A percentile compares a stretch with the other conserved stretches of the same genome.
These are phyloP conservation scores for Avicennia marina DNA, from an alignment of 257 asterid genomes.

Conservation along the genomic window DNA sequence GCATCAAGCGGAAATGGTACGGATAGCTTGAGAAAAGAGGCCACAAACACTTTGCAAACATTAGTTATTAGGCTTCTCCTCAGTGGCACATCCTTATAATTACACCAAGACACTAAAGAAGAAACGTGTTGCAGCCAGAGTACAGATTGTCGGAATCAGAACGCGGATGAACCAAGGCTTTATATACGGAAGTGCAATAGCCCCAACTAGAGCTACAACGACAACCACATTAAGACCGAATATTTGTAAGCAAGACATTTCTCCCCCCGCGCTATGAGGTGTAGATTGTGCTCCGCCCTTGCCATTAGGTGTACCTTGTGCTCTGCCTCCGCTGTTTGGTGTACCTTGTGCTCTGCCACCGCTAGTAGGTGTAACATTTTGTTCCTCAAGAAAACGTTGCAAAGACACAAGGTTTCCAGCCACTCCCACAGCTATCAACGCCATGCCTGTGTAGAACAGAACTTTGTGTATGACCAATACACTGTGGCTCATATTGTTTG, in stretches of 20 bases:
- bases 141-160: background rate
- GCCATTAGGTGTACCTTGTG: background rate
- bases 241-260: background rate
- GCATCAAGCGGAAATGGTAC: slow-evolving; percentile 5
- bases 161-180: background rate
- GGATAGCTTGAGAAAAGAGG: slow-evolving; percentile 20
- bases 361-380: background rate
- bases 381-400: background rate
- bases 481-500: slow-evolving; percentile 30
- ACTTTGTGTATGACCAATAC: slow-evolving; percentile 44
- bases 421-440: background rate
- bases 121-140: slow-evolving; percentile 21
- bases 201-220: background rate
- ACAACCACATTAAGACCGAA: background rate
- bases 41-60: slow-evolving; percentile 27
- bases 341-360: too few species aligned
- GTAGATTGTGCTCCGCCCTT: too few species aligned
- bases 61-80: slow-evolving; percentile 30
- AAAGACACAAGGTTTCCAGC: background rate
- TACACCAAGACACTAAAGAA: slow-evolving; percentile 31
- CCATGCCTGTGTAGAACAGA: slow-evolving; percentile 30
- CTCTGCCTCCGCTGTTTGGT: background rate
- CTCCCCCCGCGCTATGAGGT: background rate
- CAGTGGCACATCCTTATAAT: slow-evolving; percentile 14
- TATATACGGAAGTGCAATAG: background rate